These are phyloP conservation scores for Pinus tabuliformis DNA, from an alignment of 75 land plant species.

Conservation along the genomic window DNA sequence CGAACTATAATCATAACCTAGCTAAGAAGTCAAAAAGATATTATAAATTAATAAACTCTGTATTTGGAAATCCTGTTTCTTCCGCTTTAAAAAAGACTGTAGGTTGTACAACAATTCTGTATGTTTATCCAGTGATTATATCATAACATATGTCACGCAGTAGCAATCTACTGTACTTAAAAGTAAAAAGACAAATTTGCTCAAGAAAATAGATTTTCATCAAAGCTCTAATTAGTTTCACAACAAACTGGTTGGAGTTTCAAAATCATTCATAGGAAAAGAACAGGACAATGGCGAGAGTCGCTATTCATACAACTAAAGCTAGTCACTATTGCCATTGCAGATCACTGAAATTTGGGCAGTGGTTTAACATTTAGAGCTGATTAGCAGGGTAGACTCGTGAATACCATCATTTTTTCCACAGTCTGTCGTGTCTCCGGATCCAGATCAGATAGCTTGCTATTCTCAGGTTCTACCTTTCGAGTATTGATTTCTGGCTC, in stretches of 20 bases:
- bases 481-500: conserved; percentile 89
- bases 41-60: not conserved
- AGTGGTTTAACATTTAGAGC: not conserved
- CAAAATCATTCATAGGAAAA: not conserved
- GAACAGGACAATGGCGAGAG: too few species aligned
- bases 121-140: not conserved
- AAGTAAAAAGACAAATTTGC: too few species aligned
- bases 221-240: not conserved
- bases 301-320: too few species aligned
- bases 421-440: conserved; percentile 85
- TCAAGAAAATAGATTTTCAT: too few species aligned
- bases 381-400: not conserved
- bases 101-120: not conserved
- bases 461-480: conserved; percentile 92
- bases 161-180: too few species aligned
- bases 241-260: not conserved
- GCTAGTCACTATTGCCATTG: too few species aligned
- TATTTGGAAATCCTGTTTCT: not conserved
- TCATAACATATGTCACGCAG: not conserved
- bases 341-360: too few species aligned
- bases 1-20: not conserved
- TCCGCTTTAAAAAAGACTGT: not conserved
- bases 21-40: not conserved
- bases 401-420: conserved; percentile 93
- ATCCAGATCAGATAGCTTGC: conserved; percentile 86